Conservation (phyloP, 768 basidiomycete species). For the Chalciporus chontae region DNA sequence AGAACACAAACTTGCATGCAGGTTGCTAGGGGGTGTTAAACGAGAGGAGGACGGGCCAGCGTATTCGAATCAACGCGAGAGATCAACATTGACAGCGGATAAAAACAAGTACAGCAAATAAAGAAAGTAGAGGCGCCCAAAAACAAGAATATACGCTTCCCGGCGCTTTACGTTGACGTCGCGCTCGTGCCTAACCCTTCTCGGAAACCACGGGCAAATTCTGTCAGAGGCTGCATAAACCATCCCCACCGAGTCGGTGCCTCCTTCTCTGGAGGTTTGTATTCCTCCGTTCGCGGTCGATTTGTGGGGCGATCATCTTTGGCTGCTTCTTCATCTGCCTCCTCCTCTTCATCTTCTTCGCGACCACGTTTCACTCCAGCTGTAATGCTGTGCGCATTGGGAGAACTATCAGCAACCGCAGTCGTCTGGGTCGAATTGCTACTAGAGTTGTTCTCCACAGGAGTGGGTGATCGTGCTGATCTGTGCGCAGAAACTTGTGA, state of each 20-base stretch:
- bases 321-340: conserved; percentile 26
- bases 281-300: conserved; percentile 50
- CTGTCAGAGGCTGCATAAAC: conserved; percentile 60
- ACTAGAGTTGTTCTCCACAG: conserved; percentile 19
- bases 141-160: conserved; percentile 1
- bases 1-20: conserved; percentile 19
- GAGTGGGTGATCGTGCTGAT: conserved; percentile 13
- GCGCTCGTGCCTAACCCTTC: conserved; percentile 43
- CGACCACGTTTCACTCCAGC: conserved; percentile 47
- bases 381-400: conserved; percentile 5
- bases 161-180: conserved; percentile 16
- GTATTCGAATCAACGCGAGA: not conserved
- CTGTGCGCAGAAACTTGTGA: conserved; percentile 14
- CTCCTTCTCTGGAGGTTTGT: conserved; percentile 42
- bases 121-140: not conserved
- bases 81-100: conserved; percentile 4
- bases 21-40: conserved; percentile 6
- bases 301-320: conserved; percentile 44
- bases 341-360: conserved; percentile 38
- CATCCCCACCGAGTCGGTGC: conserved; percentile 50
- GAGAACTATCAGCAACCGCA: conserved; percentile 28
- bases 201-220: conserved; percentile 65
- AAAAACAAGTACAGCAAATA: conserved; percentile 12
- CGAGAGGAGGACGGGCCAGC: not conserved
- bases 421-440: conserved; percentile 37